Percentiles rank a stretch among this genome's conserved stretches.
These are phyloP conservation scores for Tolypocladium guangdongense DNA, from an alignment of 2,329 filamentous ascomycete species.

Conservation along the genomic window DNA sequence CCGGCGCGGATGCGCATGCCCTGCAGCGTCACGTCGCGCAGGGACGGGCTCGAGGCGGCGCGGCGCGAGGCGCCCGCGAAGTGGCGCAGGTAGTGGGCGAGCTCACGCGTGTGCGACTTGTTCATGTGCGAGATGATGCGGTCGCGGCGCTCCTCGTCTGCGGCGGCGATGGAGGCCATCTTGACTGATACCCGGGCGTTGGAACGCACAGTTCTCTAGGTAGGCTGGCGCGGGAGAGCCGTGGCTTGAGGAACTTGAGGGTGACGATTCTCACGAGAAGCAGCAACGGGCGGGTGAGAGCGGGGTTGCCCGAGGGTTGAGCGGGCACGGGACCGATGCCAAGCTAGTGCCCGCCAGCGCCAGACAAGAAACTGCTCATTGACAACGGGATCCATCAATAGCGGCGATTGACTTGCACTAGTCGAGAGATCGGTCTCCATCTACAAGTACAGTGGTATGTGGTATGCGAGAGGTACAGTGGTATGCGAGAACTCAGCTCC, in stretches of 20 bases:
- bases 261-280: neutral
- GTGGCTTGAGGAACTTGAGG: neutral
- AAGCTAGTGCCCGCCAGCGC: too few relatives aligned
- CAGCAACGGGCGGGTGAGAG: neutral
- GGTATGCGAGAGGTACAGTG: too few relatives aligned
- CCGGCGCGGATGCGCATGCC: slow-evolving; percentile 49
- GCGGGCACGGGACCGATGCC: too few relatives aligned
- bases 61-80: slow-evolving; percentile 48
- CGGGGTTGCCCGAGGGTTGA: neutral
- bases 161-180: slow-evolving; percentile 11
- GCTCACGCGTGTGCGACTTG: slow-evolving; percentile 62
- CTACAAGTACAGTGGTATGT: too few relatives aligned
- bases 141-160: slow-evolving; percentile 18
- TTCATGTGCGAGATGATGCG: slow-evolving; percentile 73
- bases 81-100: slow-evolving; percentile 68
- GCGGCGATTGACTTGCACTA: neutral
- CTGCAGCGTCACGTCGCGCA: slow-evolving; percentile 55
- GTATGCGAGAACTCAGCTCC: neutral
- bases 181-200: neutral
- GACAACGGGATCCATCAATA: too few relatives aligned
- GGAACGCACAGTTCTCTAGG: neutral
- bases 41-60: slow-evolving; percentile 34
- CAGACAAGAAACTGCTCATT: too few relatives aligned
- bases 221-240: neutral
- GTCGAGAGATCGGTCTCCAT: neutral